Base-by-base conservation (phyloP, 2,329 filamentous ascomycete genomes). In the Cryphonectria parasitica region DNA sequence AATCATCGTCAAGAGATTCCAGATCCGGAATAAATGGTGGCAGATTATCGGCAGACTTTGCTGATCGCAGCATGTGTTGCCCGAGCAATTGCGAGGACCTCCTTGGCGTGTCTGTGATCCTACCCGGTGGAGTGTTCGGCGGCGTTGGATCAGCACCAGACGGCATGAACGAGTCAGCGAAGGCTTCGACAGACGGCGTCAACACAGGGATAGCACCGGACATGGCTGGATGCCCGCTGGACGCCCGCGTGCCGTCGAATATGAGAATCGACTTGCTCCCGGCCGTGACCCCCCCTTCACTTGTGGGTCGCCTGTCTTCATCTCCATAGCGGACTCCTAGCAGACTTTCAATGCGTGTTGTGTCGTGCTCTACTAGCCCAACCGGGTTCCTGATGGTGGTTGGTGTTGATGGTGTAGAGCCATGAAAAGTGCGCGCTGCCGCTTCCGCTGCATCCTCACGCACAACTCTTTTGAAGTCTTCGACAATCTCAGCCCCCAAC, bases 201-300 rank as follows among this genome's bases (percentile, higher is more conserved):
- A 80, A 77, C 3, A 79, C 80, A 2, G 80, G 78, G 10, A 87
- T 76, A 45, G 83, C 83, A 11, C 84, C 86, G 11, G 86, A 83
- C 86, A 89, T 87, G 13, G 82, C 74, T 0, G 84, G 80, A n/a
- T 85, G 78, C 11, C 88, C 81, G 17, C 41, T 43, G 1, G 72
- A 61, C 6, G 82, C 81, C 0, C 84, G 81, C 0, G 90, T 91
- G 43, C 89, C 89, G 71, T 97, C 93, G 49, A 97, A 89, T 76
- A 97, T 97, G 69, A 97, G 87, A 74, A 97, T 97, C 0, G 94
- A 97, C 77, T 95, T 91, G 83, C 93, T 97, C n/a, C 93, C 92
- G 15, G 86, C 85, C 0, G 94, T 96, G 61, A 95, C 88, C 7
- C 80, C 87, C 74, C 83, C 83, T 71, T 89, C 87, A 73, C 87